Evolutionary conservation across 192 early-diverging fungal genomes (phyloP).

Genomic region (Hyaloraphidium curvatum): DNA sequence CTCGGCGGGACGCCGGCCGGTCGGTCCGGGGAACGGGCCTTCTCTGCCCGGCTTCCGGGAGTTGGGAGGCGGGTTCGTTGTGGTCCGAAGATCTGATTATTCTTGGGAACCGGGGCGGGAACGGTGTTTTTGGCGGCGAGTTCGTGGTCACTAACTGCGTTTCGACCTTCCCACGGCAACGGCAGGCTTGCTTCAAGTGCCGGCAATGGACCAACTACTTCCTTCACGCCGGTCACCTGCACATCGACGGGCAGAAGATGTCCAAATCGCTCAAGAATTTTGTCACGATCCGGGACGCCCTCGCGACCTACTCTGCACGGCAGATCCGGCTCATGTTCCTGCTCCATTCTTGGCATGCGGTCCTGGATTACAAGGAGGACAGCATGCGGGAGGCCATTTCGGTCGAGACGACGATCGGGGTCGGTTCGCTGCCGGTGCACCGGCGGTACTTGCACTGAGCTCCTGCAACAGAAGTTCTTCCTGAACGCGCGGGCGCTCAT

Average conservation of each 20-base stretch:
- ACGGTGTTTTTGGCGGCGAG: no score
- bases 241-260: conserved; percentile 95
- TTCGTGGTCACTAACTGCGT: no score
- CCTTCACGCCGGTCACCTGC: conserved; percentile 84
- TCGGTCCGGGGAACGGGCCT: no score
- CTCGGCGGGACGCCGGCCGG: no score
- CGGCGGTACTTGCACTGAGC: no score
- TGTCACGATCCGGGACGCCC: conserved; percentile 67
- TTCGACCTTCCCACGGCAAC: no score
- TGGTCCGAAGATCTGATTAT: no score
- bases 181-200: conserved; percentile 66
- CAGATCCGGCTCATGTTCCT: conserved; percentile 84
- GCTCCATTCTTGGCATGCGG: conserved; percentile 67
- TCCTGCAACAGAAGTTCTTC: conserved; percentile 61
- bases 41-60: no score
- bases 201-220: conserved; percentile 99
- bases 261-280: conserved; percentile 97
- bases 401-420: conserved; percentile 56
- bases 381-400: conserved; percentile 58
- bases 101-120: no score
- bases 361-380: conserved; percentile 60
- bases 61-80: no score
- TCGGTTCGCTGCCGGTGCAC: no score
- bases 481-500: conserved; percentile 57
- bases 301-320: conserved; percentile 54